Evolutionary conservation across 768 basidiomycete species (phyloP).

Genomic region (Russula dissimulans): DNA sequence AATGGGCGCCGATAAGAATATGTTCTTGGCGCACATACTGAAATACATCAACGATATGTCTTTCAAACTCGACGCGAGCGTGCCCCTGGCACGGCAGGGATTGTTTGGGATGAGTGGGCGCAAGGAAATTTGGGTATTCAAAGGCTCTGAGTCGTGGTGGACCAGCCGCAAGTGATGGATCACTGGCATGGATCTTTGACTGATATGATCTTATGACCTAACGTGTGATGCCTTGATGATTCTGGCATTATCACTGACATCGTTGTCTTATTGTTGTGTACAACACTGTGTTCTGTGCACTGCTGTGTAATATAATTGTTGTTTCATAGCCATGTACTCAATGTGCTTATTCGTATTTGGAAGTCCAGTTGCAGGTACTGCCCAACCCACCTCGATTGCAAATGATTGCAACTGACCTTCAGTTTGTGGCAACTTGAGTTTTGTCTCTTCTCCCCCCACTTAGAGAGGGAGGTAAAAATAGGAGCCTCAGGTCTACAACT

Average conservation of each 20-base stretch:
- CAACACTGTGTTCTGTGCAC: neutral
- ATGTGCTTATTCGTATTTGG: too few relatives aligned
- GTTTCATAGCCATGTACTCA: too few relatives aligned
- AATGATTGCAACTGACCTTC: too few relatives aligned
- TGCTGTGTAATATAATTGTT: neutral
- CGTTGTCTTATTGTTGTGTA: neutral
- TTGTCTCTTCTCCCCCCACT: too few relatives aligned
- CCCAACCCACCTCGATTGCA: too few relatives aligned
- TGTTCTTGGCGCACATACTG: conserved; percentile 55
- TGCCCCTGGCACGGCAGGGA: conserved; percentile 44
- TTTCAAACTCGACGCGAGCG: conserved; percentile 55
- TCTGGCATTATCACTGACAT: neutral
- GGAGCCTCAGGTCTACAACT: too few relatives aligned
- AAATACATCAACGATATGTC: conserved; percentile 48
- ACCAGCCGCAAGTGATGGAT: neutral
- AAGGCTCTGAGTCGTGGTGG: conserved; percentile 28
- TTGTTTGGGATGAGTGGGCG: conserved; percentile 33
- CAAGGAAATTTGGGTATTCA: conserved; percentile 61
- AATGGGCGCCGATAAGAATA: conserved; percentile 35
- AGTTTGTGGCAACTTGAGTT: too few relatives aligned
- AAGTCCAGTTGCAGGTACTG: too few relatives aligned
- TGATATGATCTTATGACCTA: conserved; percentile 11
- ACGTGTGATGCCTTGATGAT: neutral
- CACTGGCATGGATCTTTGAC: neutral
- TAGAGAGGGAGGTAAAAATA: too few relatives aligned